Conservation (phyloP, 495 filamentous ascomycete genomes). For the Hypoxylon perforatum region DNA sequence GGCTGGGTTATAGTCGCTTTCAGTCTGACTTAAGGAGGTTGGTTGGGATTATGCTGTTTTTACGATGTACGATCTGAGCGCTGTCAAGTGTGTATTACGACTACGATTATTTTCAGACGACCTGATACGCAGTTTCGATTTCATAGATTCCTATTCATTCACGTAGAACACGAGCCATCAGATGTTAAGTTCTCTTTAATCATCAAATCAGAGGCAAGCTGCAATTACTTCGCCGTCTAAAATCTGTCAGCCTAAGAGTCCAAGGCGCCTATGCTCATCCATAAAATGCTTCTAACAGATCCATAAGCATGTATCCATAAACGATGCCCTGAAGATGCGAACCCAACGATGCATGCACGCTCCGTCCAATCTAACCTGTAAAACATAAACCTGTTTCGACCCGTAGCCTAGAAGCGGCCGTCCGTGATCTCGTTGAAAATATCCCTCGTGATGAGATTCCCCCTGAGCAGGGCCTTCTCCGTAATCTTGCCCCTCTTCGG, state of each 20-base stretch:
- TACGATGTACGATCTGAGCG: too few species aligned
- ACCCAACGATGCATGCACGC: neutral
- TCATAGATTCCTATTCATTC: too few species aligned
- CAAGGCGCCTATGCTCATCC: conserved; percentile 2
- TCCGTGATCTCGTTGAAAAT: conserved; percentile 61
- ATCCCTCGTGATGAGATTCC: conserved; percentile 57
- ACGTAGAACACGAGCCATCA: too few species aligned
- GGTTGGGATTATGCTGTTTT: too few species aligned
- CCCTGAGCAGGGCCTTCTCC: conserved; percentile 51
- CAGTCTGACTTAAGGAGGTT: too few species aligned
- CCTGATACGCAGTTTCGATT: too few species aligned
- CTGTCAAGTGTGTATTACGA: too few species aligned
- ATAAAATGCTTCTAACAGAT: neutral
- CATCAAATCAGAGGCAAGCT: too few species aligned
- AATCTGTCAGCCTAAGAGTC: conserved; percentile 4
- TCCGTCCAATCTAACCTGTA: neutral
- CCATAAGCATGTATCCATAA: conserved; percentile 11
- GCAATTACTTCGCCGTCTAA: conserved; percentile 1
- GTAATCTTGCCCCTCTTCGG: conserved; percentile 52
- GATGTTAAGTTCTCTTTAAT: too few species aligned
- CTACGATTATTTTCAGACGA: too few species aligned
- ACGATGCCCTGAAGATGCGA: conserved; percentile 4
- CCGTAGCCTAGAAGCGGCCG: conserved; percentile 42
- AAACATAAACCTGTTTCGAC: neutral
- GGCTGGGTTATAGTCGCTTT: too few species aligned